These are phyloP conservation scores for Linum lewisii DNA, from an alignment of 345 rosid genomes.

Conservation along the genomic window DNA sequence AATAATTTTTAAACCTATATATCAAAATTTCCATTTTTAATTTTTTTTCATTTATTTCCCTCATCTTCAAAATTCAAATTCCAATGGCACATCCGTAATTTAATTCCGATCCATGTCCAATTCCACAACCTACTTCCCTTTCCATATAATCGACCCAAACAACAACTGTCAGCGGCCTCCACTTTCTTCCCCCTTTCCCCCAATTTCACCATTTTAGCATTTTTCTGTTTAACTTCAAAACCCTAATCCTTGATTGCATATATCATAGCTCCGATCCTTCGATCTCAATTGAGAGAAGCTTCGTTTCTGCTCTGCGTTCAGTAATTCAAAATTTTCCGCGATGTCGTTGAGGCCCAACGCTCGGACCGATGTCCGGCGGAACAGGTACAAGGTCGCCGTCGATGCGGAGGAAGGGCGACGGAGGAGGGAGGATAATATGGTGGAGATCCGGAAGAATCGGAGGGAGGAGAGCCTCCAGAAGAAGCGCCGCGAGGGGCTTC, in stretches of 20 bases:
- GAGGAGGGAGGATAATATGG: constrained; percentile 25
- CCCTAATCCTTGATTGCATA: too few relatives aligned
- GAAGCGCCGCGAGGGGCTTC: constrained; percentile 23
- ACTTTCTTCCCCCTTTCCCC: background rate
- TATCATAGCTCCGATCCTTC: background rate
- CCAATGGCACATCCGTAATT: background rate
- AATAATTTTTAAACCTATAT: too few relatives aligned
- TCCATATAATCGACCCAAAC: background rate
- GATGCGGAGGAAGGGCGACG: constrained; percentile 24
- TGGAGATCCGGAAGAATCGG: constrained; percentile 23
- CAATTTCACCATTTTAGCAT: too few relatives aligned
- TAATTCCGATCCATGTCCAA: background rate
- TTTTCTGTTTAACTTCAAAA: too few relatives aligned
- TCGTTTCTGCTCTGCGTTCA: background rate
- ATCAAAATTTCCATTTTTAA: background rate
- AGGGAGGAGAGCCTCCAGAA: constrained; percentile 21
- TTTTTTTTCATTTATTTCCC: background rate
- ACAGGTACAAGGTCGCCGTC: constrained; percentile 24
- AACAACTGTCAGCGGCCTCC: background rate
- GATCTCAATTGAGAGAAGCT: background rate
- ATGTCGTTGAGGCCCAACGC: constrained; percentile 27
- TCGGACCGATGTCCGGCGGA: constrained; percentile 21
- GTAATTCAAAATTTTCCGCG: background rate
- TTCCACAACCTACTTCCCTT: background rate
- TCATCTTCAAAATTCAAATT: background rate